A percentile compares a stretch with the other conserved stretches of the same genome.
These are phyloP conservation scores for Pestalotiopsis sp. DNA, from an alignment of 2,329 filamentous ascomycete genomes.

Conservation along the genomic window DNA sequence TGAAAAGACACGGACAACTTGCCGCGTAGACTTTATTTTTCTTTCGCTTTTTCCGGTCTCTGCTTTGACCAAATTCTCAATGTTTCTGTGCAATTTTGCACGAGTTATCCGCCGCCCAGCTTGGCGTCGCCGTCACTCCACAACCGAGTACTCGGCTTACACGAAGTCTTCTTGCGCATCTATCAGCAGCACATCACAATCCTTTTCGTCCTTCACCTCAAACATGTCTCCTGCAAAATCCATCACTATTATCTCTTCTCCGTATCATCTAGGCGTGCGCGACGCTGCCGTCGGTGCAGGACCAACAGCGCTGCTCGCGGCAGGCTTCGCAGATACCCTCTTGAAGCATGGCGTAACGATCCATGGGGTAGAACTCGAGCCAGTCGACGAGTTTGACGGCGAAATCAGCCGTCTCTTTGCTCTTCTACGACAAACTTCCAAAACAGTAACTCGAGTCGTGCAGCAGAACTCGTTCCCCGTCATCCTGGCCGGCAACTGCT, in stretches of 20 bases:
- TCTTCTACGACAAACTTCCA: slow-evolving; percentile 37
- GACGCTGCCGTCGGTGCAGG: slow-evolving; percentile 39
- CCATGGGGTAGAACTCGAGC: slow-evolving; percentile 25
- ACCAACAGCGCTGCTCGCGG: slow-evolving; percentile 31
- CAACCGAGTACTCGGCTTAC: neutral
- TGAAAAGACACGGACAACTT: neutral
- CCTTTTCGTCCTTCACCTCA: neutral
- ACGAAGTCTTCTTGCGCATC: neutral
- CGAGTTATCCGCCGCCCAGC: neutral
- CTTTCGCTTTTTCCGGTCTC: neutral
- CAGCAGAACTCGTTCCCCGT: slow-evolving; percentile 34
- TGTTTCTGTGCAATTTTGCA: neutral
- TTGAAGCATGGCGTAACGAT: slow-evolving; percentile 22
- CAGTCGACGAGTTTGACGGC: slow-evolving; percentile 37
- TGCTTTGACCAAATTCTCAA: neutral
- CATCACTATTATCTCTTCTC: slow-evolving; percentile 37
- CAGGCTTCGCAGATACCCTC: slow-evolving; percentile 24
- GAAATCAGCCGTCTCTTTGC: slow-evolving; percentile 42
- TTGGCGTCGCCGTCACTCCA: neutral
- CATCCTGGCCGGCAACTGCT: slow-evolving; percentile 41
- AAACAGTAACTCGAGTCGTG: slow-evolving; percentile 28
- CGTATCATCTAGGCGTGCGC: slow-evolving; percentile 40
- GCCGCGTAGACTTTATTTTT: neutral
- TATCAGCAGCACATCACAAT: neutral
- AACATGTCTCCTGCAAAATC: slow-evolving; percentile 13